Base-by-base conservation (phyloP, 768 basidiomycete species). In the Tulasnella calospora region DNA sequence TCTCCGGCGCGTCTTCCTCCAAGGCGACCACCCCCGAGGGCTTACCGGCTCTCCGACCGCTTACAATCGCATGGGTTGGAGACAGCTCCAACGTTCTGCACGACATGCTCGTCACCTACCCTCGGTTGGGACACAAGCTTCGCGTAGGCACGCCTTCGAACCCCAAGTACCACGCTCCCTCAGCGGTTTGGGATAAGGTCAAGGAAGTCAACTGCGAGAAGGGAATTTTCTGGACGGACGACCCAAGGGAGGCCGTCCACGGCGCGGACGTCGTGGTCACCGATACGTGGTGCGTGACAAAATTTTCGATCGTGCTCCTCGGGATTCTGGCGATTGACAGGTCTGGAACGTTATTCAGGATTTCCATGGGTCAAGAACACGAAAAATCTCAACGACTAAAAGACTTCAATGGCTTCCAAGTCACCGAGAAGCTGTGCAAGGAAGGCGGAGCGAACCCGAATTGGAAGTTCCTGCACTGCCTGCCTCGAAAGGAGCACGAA, bases 211-310 rank as follows among this genome's bases (percentile, higher is more conserved):
- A 86, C 10, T 93, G 92, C 82, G 92, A 94, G 80, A 88, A 91
- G 81, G 84, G 85, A 74, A 94, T 94, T 71, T 88, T 86, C 85
- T 94, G 93, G 93, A 89, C 89, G 36, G 85, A 83, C 13, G 92
- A 94, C 81, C 97, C 97, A 0, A 88, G 87, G 73, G 94, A 96
- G 83, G 98, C 98, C 0, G 93, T 99, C 9, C 84, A 91, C 3
- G 92, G 90, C 69, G 98, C 98, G 9, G 98, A 99, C 84, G 96
- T 99, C 93, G 91, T 99, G 38, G 97, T 98, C 81, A 91, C 95
- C 40, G 40, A 40, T 40, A 40, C 40, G 8, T 40, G 40, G 40
- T 40, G 13, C n/a, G n/a, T n/a, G n/a, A n/a, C n/a, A n/a, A n/a
- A n/a, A n/a, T n/a, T n/a, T n/a, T n/a, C n/a, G n/a, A n/a, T n/a